Evolutionary conservation across 345 rosid species (phyloP).

Genomic region (Murraya paniculata): DNA sequence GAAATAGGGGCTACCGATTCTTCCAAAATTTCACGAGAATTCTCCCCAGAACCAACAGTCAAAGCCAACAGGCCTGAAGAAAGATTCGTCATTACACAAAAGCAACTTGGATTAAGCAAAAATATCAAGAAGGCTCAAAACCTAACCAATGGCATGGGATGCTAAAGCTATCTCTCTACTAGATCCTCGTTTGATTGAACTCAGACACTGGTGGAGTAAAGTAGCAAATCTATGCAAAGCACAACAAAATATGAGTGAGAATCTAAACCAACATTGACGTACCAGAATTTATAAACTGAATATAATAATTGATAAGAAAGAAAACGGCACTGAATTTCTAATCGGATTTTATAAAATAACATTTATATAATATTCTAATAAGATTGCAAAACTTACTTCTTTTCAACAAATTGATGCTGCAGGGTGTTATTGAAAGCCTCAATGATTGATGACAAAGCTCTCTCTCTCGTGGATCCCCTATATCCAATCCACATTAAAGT

Average conservation of each 20-base stretch:
- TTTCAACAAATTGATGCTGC: constrained; percentile 76
- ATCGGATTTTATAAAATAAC: neutral
- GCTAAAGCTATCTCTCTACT: constrained; percentile 71
- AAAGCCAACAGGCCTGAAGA: constrained; percentile 74
- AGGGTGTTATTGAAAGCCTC: constrained; percentile 67
- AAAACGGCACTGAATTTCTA: neutral
- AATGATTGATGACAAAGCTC: constrained; percentile 59
- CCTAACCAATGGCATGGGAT: constrained; percentile 66
- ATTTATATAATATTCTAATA: neutral
- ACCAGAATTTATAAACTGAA: neutral
- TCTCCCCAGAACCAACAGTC: constrained; percentile 68
- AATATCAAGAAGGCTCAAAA: neutral
- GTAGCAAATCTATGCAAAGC: constrained; percentile 65
- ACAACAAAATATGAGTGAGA: constrained; percentile 11
- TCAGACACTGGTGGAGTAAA: constrained; percentile 66
- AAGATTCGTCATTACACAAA: constrained; percentile 6
- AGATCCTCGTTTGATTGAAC: constrained; percentile 71
- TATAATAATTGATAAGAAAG: neutral
- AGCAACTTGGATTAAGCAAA: neutral
- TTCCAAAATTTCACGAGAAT: constrained; percentile 62
- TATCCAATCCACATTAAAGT: constrained; percentile 20
- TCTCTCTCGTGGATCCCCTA: constrained; percentile 89
- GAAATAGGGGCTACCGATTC: constrained; percentile 60
- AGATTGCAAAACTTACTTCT: constrained; percentile 46
- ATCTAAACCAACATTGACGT: neutral